These are phyloP conservation scores for Boechera divaricarpa DNA, from an alignment of 345 rosid genomes.

Conservation along the genomic window DNA sequence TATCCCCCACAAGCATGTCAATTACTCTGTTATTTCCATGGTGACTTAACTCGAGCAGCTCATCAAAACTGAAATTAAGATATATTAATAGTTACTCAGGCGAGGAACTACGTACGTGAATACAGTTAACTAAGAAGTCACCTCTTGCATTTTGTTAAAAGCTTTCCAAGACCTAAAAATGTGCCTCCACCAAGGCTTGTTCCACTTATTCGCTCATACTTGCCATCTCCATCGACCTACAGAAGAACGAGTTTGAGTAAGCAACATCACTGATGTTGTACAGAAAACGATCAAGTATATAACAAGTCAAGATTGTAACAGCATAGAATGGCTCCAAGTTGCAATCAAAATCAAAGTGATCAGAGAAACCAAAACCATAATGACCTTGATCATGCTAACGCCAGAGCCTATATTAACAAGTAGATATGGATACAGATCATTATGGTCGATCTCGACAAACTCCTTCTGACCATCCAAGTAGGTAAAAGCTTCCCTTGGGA, in stretches of 20 bases:
- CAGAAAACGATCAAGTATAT: too few relatives aligned
- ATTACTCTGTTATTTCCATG: slow-evolving; percentile 78
- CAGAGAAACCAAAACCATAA: slow-evolving; percentile 21
- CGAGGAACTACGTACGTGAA: not conserved
- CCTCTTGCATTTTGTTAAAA: slow-evolving; percentile 84
- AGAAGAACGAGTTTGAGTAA: slow-evolving; percentile 37
- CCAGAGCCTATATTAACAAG: slow-evolving; percentile 96
- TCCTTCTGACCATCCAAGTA: slow-evolving; percentile 71
- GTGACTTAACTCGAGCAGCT: slow-evolving; percentile 77
- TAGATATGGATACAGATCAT: slow-evolving; percentile 82
- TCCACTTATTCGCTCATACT: slow-evolving; percentile 85
- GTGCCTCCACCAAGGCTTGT: slow-evolving; percentile 95
- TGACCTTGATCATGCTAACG: slow-evolving; percentile 95
- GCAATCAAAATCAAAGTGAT: not conserved
- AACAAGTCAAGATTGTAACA: too few relatives aligned
- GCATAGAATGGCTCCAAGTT: too few relatives aligned
- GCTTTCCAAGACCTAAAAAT: slow-evolving; percentile 85
- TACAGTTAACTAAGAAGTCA: slow-evolving; percentile 34
- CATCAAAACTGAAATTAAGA: slow-evolving; percentile 63
- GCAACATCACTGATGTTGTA: not conserved
- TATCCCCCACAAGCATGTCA: slow-evolving; percentile 97
- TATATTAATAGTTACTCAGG: slow-evolving; percentile 21
- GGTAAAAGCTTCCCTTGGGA: slow-evolving; percentile 80
- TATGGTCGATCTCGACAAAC: slow-evolving; percentile 71
- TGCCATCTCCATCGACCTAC: slow-evolving; percentile 83